Base-by-base conservation (phyloP, 768 basidiomycete species). In the Artomyces pyxidatus region DNA sequence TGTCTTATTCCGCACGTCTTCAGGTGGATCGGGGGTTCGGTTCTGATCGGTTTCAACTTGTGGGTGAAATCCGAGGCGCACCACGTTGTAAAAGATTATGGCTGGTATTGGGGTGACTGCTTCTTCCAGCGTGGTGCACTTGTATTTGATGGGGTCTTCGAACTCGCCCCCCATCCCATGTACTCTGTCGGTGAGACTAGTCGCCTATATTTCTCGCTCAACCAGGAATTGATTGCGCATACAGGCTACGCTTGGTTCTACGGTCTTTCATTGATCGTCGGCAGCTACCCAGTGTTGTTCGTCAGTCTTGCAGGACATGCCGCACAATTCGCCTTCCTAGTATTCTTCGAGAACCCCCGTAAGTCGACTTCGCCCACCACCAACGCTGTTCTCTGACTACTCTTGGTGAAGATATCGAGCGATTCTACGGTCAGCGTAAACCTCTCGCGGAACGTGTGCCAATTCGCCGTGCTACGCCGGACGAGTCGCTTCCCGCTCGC, bases 1-100 rank as follows among this genome's bases (percentile, higher is more conserved):
- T 10, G 30, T 32, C 53, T 58, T 49, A 28, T 39, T 35, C n/a
- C n/a, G n/a, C n/a, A n/a, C n/a, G n/a, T n/a, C 41, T 49, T 2
- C 49, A 90, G 90, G 57, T 99, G 95, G 95, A 66, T 86, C 39
- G 85, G 85, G 19, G 96, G 96, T 4, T 63, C 88, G 51, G 75
- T 79, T 0, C 71, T 99, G 22, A 92, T 98, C 62, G 77, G 76
- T 19, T 98, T 98, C 75, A 98, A 99, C 65, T 75, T 98, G 29
- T 98, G 94, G 93, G 92, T 99, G 54, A 99, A 99, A 64, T 88
- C 87, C 2, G 95, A 98, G 61, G 96, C 96, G 0, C 96, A 99
- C 64, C 78, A 91, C 47, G 91, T 98, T 42, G 93, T 98, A 52
- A 98, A 96, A 59, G 95, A 97, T 61, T 97, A 95, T 57, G 94